Base-by-base conservation (phyloP, 1,139 yeast genomes). In the Debaryomyces nepalensis region DNA sequence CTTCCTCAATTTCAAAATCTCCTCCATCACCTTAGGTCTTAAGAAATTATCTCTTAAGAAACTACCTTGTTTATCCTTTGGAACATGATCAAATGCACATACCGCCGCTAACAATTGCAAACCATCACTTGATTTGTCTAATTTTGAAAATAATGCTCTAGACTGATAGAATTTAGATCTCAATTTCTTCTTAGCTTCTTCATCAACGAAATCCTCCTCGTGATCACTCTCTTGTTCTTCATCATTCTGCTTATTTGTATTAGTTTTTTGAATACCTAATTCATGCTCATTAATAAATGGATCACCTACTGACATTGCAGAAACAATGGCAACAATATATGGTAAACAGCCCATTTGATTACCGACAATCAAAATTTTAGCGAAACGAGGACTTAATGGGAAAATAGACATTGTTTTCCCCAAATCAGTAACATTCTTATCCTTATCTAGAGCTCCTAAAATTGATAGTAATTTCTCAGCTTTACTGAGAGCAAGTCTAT, bases 231-330 rank as follows among this genome's bases (percentile, higher is more conserved):
- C 66, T 12, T 42, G 32, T 16, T 40, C 32, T 10, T 41, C 37
- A 18, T 52, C 59, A 33, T 61, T 63, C 27, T 56, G 55, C 14
- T 51, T 53, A 8, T 50, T 48, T 33, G 48, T 45, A 33, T 49
- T 51, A 21, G 54, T 50, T 8, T 57, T 58, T 11, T 51, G 54
- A 22, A 83, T 68, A 0, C 90, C 90, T 12, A 87, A 58, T 56
- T 88, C 97, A 51, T 77, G 79, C 55, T 86, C 95, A 19, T 75
- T 75, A 27, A 89, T 66, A 55, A 90, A 88, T 5, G 97, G 97
- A 55, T 91, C 96, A 3, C 97, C 98, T 34, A 93, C 98, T 0
- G 98, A 85, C 32, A 95, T 67, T 0, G 93, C 96, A 14, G 98
- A 87, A 1, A 95, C 98, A 44, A 95, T 77, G 0, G 98, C 95